Evolutionary conservation across 768 basidiomycete genomes (phyloP).

Genomic region (Megacollybia marginata): DNA sequence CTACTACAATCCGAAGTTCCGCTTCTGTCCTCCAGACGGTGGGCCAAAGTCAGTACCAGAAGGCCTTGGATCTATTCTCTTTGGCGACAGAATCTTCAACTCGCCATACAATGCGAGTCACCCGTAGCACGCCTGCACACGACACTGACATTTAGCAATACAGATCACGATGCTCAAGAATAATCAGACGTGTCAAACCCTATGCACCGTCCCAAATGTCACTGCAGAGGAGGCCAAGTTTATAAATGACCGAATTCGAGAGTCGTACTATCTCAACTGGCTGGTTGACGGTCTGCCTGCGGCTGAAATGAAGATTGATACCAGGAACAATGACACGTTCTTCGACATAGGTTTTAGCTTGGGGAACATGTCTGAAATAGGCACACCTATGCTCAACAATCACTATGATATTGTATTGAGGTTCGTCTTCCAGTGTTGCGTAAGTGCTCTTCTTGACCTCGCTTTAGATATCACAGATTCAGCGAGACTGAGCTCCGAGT

Average conservation of each 20-base stretch:
- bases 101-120: constrained; percentile 76
- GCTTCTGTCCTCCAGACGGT: constrained; percentile 76
- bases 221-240: constrained; percentile 73
- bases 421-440: constrained; percentile 25
- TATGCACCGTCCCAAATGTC: constrained; percentile 56
- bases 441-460: background rate
- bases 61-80: constrained; percentile 88
- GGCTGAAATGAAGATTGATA: constrained; percentile 85
- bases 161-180: constrained; percentile 80
- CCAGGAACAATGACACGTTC: constrained; percentile 75
- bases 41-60: constrained; percentile 75
- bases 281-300: constrained; percentile 91
- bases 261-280: constrained; percentile 93
- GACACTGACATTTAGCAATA: constrained; percentile 4
- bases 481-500: constrained; percentile 69
- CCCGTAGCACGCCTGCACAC: background rate
- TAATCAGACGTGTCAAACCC: constrained; percentile 64
- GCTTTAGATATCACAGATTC: constrained; percentile 69
- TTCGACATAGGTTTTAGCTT: constrained; percentile 94
- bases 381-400: constrained; percentile 73
- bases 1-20: constrained; percentile 83
- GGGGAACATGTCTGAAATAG: constrained; percentile 61
- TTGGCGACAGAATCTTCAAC: constrained; percentile 91
- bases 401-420: constrained; percentile 85
- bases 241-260: constrained; percentile 84